Base-by-base conservation (phyloP, 495 filamentous ascomycete genomes). In the Tetracladium setigerum region DNA sequence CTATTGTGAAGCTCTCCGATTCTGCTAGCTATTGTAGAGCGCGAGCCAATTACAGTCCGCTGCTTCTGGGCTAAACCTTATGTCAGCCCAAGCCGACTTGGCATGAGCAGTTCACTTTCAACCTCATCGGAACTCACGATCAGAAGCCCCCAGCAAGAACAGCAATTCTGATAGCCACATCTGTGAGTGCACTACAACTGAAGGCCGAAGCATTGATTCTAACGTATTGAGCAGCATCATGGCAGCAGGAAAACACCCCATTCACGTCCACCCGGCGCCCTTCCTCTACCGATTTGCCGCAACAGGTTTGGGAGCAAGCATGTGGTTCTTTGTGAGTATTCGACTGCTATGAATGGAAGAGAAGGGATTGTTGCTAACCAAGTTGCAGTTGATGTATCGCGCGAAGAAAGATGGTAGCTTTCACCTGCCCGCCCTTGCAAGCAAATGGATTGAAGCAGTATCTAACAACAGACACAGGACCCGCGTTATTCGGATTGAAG, bases 311-410 rank as follows among this genome's bases (percentile, higher is more conserved):
- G 87, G 89, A 50, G 92, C 92, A 16, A 85, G 83, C 70, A 99
- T 97, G 94, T 99, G 92, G 92, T 97, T 97, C 71, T 97, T 89
- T 67, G 92, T 98, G 77, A 59, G 86, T 59, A 38, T 50, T 30
- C 1, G 30, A 45, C 11, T 35, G 18, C 15, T 38, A 11, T 53
- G 19, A 27, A 27, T 27, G 22, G 22, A 27, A 27, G 22, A 27
- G 22, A 4, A 14, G 19, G 35, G 31, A 19, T 8, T 36, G 10
- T 39, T 52, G 33, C 47, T 55, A 35, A 57, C 18, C 42, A 12
- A 7, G n/a, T 16, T 48, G 36, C 55, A 95, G 89, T 69, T 95
- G 55, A 89, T 96, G 84, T 97, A 95, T 63, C 80, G 94, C 35
- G 89, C 90, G 54, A 95, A 89, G 77, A 86, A 97, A 68, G 92